Evolutionary conservation across 2,329 filamentous ascomycete genomes (phyloP).

Genomic region (Berkeleyomyces basicola): DNA sequence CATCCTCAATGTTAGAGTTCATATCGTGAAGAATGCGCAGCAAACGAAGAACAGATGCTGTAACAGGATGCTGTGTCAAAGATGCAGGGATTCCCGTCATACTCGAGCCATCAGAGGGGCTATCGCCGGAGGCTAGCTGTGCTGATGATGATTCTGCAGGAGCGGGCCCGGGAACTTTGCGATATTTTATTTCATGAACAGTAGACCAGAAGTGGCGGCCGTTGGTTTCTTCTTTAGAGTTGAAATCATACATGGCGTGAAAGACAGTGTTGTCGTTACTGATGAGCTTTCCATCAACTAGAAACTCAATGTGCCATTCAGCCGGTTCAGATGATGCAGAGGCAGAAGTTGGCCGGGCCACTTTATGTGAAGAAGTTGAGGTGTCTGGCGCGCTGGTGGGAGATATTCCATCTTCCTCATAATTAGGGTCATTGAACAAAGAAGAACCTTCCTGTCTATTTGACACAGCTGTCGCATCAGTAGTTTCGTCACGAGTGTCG

Average conservation of each 20-base stretch:
- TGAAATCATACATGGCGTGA: slow-evolving; percentile 61
- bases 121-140: neutral
- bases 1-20: slow-evolving; percentile 85
- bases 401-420: neutral
- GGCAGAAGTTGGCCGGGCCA: neutral
- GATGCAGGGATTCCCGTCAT: slow-evolving; percentile 52
- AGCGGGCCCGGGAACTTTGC: slow-evolving; percentile 66
- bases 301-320: slow-evolving; percentile 97
- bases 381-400: neutral
- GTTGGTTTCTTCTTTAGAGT: slow-evolving; percentile 19
- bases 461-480: neutral
- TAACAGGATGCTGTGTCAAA: slow-evolving; percentile 66
- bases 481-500: neutral
- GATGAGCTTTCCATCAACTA: slow-evolving; percentile 65
- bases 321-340: neutral
- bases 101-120: slow-evolving; percentile 24
- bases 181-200: slow-evolving; percentile 83
- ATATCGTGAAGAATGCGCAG: slow-evolving; percentile 83
- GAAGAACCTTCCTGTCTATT: neutral
- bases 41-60: slow-evolving; percentile 71
- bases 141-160: slow-evolving; percentile 46
- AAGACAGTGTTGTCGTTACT: slow-evolving; percentile 92
- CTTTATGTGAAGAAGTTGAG: neutral
- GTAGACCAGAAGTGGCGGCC: slow-evolving; percentile 72
- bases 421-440: neutral